Conservation (phyloP, 331 rosid genomes). For the Stylosanthes scabra region DNA sequence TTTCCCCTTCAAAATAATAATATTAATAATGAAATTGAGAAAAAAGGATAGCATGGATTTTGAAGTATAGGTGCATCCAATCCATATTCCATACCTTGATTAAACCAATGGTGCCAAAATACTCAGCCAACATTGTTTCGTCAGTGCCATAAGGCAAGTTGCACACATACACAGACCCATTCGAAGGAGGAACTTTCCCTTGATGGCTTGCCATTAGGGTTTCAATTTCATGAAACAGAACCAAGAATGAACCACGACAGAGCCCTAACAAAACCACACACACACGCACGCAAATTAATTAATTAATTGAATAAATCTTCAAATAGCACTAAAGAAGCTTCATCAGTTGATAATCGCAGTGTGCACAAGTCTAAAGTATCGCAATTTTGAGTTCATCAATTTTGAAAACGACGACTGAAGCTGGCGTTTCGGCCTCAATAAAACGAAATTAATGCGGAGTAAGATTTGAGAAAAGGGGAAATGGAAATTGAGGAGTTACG, state of each 20-base stretch:
- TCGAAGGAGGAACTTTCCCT: slow-evolving; percentile 75
- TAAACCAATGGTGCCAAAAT: slow-evolving; percentile 92
- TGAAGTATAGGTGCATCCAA: slow-evolving; percentile 30
- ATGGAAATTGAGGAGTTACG: slow-evolving; percentile 3
- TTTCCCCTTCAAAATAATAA: not conserved
- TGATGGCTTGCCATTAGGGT: slow-evolving; percentile 74
- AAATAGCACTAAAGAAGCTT: not conserved
- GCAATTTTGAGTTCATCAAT: not conserved
- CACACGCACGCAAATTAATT: not conserved
- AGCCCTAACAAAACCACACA: slow-evolving; percentile 44
- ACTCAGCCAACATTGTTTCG: slow-evolving; percentile 85
- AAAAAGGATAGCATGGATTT: slow-evolving; percentile 11
- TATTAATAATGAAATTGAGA: not conserved
- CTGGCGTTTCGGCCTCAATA: not conserved
- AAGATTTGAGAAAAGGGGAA: not conserved
- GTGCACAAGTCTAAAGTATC: slow-evolving; percentile 24
- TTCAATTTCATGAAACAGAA: slow-evolving; percentile 70
- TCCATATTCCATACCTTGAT: slow-evolving; percentile 84
- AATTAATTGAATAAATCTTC: not conserved
- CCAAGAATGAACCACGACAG: slow-evolving; percentile 38
- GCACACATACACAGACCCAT: slow-evolving; percentile 90
- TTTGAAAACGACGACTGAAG: not conserved
- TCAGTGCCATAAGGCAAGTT: slow-evolving; percentile 96
- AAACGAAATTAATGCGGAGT: slow-evolving; percentile 1
- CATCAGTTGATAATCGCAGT: not conserved